phyloP scores from a whole-genome alignment of 208 protist genomes.

The Leishmania aethiopica region DNA sequence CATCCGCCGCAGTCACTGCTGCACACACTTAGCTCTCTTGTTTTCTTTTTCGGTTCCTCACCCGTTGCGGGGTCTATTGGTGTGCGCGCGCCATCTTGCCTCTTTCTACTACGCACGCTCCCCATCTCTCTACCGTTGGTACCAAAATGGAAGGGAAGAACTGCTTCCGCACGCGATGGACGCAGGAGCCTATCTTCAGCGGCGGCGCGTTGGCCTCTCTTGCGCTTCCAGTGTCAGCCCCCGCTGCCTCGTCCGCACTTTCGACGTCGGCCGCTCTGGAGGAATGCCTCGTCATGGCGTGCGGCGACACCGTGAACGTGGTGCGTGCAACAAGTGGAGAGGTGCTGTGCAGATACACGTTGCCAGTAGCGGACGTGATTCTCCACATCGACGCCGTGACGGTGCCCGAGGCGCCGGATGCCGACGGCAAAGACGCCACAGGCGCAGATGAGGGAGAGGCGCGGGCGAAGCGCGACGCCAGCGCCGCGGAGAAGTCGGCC shows the following conservation, averaged over 20 bases:
- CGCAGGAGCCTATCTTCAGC: slow-evolving; percentile 85
- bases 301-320: slow-evolving; percentile 84
- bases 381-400: slow-evolving; percentile 82
- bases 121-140: not conserved
- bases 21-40: not conserved
- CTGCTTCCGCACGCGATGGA: slow-evolving; percentile 85
- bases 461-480: slow-evolving; percentile 7
- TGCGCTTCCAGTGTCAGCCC: slow-evolving; percentile 28
- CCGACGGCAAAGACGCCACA: not conserved
- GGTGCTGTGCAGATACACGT: slow-evolving; percentile 68
- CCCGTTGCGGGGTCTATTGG: not conserved
- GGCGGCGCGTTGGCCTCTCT: slow-evolving; percentile 81
- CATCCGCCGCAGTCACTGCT: not conserved
- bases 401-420: slow-evolving; percentile 20
- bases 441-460: slow-evolving; percentile 8
- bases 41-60: not conserved
- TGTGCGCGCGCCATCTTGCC: not conserved
- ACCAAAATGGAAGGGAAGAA: slow-evolving; percentile 85
- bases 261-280: slow-evolving; percentile 4
- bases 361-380: slow-evolving; percentile 87
- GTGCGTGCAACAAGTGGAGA: slow-evolving; percentile 57
- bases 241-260: not conserved
- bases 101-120: not conserved
- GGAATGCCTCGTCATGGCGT: slow-evolving; percentile 77
- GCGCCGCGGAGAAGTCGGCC: not conserved